phyloP scores from a whole-genome alignment of 192 early-diverging fungal species.

The Endogone sp. region DNA sequence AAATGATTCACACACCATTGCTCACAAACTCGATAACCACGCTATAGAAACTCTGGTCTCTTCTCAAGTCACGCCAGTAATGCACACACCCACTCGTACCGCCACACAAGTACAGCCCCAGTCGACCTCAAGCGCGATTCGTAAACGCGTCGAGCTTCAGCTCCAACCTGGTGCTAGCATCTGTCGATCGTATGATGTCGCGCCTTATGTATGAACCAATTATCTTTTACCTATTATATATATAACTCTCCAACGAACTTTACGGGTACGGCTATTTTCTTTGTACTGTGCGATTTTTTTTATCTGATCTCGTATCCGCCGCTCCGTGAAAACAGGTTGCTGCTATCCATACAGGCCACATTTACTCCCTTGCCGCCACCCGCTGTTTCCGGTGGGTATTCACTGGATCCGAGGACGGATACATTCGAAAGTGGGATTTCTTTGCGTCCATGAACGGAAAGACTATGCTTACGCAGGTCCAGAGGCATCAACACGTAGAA shows the following conservation, averaged over 20 bases:
- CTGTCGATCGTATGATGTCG: background rate
- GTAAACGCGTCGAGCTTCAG: background rate
- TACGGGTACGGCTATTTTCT: too few species aligned
- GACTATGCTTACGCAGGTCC: slow-evolving; percentile 74
- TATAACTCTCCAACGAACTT: background rate
- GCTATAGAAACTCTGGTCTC: background rate
- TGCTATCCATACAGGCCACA: slow-evolving; percentile 61
- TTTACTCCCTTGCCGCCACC: slow-evolving; percentile 66
- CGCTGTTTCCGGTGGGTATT: slow-evolving; percentile 77
- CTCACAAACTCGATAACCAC: too few species aligned
- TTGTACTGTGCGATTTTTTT: too few species aligned
- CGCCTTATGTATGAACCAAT: background rate
- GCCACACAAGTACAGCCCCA: background rate
- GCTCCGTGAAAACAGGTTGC: slow-evolving; percentile 36
- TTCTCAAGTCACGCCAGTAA: background rate
- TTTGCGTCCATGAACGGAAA: slow-evolving; percentile 81
- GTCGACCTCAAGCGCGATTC: background rate
- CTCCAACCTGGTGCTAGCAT: background rate
- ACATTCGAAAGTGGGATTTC: slow-evolving; percentile 93
- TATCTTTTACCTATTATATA: background rate
- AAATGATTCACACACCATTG: too few species aligned
- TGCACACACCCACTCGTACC: background rate
- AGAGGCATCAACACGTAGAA: slow-evolving; percentile 83
- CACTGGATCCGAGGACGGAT: slow-evolving; percentile 90
- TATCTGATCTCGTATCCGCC: too few species aligned